Conservation (phyloP, 768 basidiomycete species). For the Cantharellus cinnabarinus region DNA sequence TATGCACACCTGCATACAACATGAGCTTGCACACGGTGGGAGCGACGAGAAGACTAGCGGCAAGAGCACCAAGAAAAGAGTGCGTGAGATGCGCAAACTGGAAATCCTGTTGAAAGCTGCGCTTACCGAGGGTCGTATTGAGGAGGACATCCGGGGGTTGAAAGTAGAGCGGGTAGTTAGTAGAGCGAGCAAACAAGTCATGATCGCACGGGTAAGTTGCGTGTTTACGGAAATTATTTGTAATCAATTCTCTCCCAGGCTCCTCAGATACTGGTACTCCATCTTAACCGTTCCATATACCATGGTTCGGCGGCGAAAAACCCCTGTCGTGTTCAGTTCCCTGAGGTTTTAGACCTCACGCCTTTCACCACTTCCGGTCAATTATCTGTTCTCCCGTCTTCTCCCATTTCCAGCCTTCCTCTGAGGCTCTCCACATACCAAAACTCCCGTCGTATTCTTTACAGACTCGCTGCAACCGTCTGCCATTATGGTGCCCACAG, state of each 20-base stretch:
- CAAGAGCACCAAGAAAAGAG: constrained; percentile 50
- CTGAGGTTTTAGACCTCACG: constrained; percentile 75
- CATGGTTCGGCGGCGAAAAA: constrained; percentile 73
- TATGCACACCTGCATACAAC: constrained; percentile 39
- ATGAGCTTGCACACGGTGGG: background rate
- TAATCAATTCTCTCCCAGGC: constrained; percentile 27
- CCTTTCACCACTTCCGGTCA: constrained; percentile 70
- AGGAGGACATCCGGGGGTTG: constrained; percentile 67
- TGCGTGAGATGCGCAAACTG: constrained; percentile 49
- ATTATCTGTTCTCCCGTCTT: constrained; percentile 47
- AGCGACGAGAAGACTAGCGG: constrained; percentile 7
- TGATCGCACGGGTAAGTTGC: constrained; percentile 66
- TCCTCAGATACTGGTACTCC: constrained; percentile 67
- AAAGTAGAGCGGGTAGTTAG: constrained; percentile 60
- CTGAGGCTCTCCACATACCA: constrained; percentile 30
- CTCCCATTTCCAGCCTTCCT: constrained; percentile 45
- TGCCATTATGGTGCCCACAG: constrained; percentile 87
- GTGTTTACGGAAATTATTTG: background rate
- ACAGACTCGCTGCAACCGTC: constrained; percentile 68
- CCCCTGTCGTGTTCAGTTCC: constrained; percentile 56
- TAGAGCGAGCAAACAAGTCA: constrained; percentile 66
- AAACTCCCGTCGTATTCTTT: constrained; percentile 42
- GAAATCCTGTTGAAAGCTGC: constrained; percentile 39
- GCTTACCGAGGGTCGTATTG: constrained; percentile 53
- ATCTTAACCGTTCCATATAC: constrained; percentile 82